Evolutionary conservation across 768 basidiomycete species (phyloP).

Genomic region (Rhodotorula graminis): DNA sequence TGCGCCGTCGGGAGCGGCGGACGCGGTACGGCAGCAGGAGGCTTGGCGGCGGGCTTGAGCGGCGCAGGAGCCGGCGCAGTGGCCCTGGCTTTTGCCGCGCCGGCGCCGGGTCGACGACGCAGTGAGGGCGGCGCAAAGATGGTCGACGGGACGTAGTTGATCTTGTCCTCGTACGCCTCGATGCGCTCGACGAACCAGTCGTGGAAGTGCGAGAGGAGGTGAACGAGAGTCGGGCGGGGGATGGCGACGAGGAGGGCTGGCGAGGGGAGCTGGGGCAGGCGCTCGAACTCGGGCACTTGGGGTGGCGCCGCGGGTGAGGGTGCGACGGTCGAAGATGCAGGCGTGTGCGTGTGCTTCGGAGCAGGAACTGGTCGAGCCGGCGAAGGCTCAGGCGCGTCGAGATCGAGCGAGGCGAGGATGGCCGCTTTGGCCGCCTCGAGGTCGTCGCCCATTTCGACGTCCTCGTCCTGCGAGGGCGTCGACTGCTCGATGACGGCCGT

Average conservation of each 20-base stretch:
- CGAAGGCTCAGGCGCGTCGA: slow-evolving; percentile 9
- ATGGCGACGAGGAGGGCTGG: slow-evolving; percentile 54
- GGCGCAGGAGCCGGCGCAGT: not conserved
- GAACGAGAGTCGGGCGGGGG: slow-evolving; percentile 47
- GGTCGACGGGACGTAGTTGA: slow-evolving; percentile 29
- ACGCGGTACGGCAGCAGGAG: not conserved
- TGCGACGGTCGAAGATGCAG: not conserved
- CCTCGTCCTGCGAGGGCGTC: not conserved
- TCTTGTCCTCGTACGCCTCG: slow-evolving; percentile 10
- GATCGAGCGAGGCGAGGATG: slow-evolving; percentile 27
- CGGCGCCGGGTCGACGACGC: slow-evolving; percentile 3
- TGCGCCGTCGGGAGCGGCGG: slow-evolving; percentile 20
- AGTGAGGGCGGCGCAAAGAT: slow-evolving; percentile 36
- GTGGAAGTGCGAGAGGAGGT: slow-evolving; percentile 28
- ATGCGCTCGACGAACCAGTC: slow-evolving; percentile 28
- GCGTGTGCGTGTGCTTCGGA: not conserved
- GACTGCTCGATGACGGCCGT: too few relatives aligned
- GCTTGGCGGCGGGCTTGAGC: not conserved
- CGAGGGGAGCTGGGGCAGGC: slow-evolving; percentile 41
- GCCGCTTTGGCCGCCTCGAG: slow-evolving; percentile 24
- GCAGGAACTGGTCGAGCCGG: not conserved
- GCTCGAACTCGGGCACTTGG: slow-evolving; percentile 49
- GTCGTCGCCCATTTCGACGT: slow-evolving; percentile 5
- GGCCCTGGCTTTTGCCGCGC: not conserved
- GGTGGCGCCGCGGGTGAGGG: not conserved